These are phyloP conservation scores for Rhodotorula diobovata DNA, from an alignment of 768 basidiomycete species.

Conservation along the genomic window DNA sequence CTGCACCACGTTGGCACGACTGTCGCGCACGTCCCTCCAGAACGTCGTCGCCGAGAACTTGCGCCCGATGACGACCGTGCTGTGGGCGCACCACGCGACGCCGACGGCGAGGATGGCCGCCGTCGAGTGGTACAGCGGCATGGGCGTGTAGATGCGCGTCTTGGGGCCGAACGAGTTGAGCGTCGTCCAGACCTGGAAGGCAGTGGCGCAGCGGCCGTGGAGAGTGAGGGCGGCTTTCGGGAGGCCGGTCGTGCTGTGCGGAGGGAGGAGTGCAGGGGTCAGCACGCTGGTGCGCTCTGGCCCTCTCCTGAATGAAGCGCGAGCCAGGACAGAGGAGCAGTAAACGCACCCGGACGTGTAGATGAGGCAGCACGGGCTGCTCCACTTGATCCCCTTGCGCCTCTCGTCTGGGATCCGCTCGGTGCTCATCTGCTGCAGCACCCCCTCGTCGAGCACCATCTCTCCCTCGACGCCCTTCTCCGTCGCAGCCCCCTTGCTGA, in stretches of 20 bases:
- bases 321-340: too few species aligned
- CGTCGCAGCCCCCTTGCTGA: neutral
- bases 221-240: constrained; percentile 11
- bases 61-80: constrained; percentile 34
- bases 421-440: neutral
- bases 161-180: constrained; percentile 23
- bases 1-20: constrained; percentile 26
- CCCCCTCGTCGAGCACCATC: neutral
- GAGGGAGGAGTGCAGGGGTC: neutral
- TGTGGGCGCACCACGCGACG: constrained; percentile 22
- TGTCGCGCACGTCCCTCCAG: constrained; percentile 34
- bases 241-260: constrained; percentile 9
- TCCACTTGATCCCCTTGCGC: constrained; percentile 29
- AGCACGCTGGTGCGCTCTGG: too few species aligned
- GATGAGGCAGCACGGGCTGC: constrained; percentile 26
- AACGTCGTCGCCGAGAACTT: constrained; percentile 32
- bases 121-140: constrained; percentile 38
- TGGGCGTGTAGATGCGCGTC: constrained; percentile 35
- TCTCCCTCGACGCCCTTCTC: constrained; percentile 14
- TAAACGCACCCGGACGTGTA: constrained; percentile 27
- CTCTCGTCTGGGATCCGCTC: constrained; percentile 16
- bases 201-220: constrained; percentile 2
- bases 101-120: constrained; percentile 23
- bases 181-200: constrained; percentile 6
- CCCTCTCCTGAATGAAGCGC: too few species aligned